Conservation (phyloP, 2,329 filamentous ascomycete species). For the Ophiostoma populinum region DNA sequence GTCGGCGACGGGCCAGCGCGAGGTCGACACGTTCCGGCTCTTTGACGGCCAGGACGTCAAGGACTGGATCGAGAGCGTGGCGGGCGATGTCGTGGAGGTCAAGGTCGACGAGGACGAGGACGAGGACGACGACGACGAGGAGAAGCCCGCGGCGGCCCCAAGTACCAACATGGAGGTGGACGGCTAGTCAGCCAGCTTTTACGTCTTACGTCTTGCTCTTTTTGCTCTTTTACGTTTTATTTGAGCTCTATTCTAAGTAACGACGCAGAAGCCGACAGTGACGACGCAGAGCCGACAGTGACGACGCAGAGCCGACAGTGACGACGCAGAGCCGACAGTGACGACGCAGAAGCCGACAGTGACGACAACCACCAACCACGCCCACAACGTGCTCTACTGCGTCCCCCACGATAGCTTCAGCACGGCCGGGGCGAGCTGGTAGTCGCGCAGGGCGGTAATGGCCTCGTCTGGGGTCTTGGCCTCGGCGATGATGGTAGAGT, state of each 20-base stretch:
- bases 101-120: conserved; percentile 25
- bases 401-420: conserved; percentile 71
- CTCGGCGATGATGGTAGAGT: conserved; percentile 63
- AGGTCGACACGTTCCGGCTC: conserved; percentile 67
- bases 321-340: background rate
- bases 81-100: conserved; percentile 34
- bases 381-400: too few species aligned
- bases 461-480: conserved; percentile 57
- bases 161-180: conserved; percentile 29
- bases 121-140: conserved; percentile 16
- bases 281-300: too few species aligned
- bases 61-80: conserved; percentile 64
- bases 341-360: background rate
- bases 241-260: too few species aligned
- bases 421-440: conserved; percentile 56
- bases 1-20: conserved; percentile 32
- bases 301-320: too few species aligned
- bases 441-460: conserved; percentile 50
- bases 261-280: too few species aligned
- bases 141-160: conserved; percentile 17
- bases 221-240: too few species aligned
- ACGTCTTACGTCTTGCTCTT: too few species aligned
- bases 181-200: too few species aligned
- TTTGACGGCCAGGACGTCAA: conserved; percentile 80
- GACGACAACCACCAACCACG: background rate